Evolutionary conservation across 1,284 basidiomycete genomes (phyloP).

Genomic region (Heliocybe sulcata): DNA sequence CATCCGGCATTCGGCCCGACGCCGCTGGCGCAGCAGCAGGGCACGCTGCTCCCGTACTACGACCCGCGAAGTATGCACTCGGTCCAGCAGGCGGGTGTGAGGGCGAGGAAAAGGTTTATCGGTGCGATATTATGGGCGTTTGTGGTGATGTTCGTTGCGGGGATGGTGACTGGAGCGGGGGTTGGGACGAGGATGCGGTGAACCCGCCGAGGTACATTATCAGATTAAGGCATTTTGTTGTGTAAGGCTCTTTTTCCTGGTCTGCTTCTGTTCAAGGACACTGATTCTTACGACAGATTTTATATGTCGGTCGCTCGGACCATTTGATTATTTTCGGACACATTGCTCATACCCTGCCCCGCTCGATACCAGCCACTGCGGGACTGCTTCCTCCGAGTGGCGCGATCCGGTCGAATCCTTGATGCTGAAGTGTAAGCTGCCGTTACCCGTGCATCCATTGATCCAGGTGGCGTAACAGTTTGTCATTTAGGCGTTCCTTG

Average conservation of each 20-base stretch:
- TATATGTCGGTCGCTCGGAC: too few relatives aligned
- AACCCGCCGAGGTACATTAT: background rate
- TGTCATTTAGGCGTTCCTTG: background rate
- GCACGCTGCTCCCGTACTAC: conserved; percentile 22
- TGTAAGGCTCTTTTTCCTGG: background rate
- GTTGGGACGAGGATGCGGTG: background rate
- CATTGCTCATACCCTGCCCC: too few relatives aligned
- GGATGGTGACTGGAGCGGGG: conserved; percentile 11
- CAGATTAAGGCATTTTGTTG: too few relatives aligned
- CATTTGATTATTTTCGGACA: too few relatives aligned
- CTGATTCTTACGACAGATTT: background rate
- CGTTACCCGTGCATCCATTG: background rate
- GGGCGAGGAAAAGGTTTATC: conserved; percentile 23
- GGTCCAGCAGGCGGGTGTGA: conserved; percentile 16
- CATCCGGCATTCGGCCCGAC: conserved; percentile 22
- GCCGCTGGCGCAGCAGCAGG: conserved; percentile 20
- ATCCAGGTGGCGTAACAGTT: background rate
- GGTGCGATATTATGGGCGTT: conserved; percentile 21
- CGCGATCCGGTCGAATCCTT: background rate
- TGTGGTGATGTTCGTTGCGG: conserved; percentile 15
- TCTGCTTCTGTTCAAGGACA: background rate
- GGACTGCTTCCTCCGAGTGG: background rate
- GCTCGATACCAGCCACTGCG: background rate
- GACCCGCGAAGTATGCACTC: conserved; percentile 23
- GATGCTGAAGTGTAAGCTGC: background rate